These are phyloP conservation scores for Cryptosporidium ubiquitum DNA, from an alignment of 169 alveolate genomes.

Conservation along the genomic window DNA sequence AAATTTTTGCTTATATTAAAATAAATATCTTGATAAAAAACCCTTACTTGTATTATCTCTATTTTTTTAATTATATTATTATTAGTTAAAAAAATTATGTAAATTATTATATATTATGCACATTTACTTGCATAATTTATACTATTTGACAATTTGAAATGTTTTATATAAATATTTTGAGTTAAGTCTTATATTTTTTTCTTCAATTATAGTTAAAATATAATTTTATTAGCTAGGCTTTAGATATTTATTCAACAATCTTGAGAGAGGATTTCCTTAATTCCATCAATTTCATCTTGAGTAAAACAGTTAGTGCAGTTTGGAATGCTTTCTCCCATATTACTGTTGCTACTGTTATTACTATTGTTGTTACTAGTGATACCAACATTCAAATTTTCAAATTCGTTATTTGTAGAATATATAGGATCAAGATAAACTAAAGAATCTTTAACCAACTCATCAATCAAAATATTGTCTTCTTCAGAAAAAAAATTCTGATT, in stretches of 20 bases:
- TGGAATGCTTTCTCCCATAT: not conserved
- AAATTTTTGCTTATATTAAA: not conserved
- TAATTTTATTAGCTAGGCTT: not conserved
- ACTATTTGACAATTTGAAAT: not conserved
- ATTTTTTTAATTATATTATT: too few relatives aligned
- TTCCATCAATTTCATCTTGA: slow-evolving; percentile 55
- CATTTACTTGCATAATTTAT: too few relatives aligned
- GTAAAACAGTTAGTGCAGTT: not conserved
- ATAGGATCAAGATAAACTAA: not conserved
- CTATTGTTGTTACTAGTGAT: not conserved
- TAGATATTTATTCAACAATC: not conserved
- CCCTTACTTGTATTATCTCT: too few relatives aligned
- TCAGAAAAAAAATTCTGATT: not conserved
- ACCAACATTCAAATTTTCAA: not conserved
- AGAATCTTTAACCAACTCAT: slow-evolving; percentile 10
- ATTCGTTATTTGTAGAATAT: not conserved
- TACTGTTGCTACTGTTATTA: not conserved
- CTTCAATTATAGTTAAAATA: not conserved
- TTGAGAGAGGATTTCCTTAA: slow-evolving; percentile 43
- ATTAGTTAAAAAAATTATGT: too few relatives aligned
- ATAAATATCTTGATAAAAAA: not conserved
- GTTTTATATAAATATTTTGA: not conserved
- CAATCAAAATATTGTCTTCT: slow-evolving; percentile 20
- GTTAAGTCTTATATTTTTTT: too few relatives aligned
- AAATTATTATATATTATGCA: too few relatives aligned